A percentile compares a stretch with the other conserved stretches of the same genome.
Conservation (phyloP, 176 grass and related monocot genomes). For the Cymbopogon citratus region DNA sequence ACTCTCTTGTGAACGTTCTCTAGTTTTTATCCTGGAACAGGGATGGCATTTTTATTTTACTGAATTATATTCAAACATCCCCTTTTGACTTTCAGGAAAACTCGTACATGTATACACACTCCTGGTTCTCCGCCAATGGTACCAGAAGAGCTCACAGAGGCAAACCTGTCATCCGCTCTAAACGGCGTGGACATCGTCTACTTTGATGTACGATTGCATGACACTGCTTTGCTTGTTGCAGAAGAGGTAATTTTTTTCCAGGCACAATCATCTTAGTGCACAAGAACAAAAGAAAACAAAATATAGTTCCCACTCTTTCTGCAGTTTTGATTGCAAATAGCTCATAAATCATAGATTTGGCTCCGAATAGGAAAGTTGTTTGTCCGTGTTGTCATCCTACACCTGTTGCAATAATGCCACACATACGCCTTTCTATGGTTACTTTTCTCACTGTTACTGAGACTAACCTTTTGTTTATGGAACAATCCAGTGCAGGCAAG, state of each 20-base stretch:
- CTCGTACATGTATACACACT: constrained; percentile 98
- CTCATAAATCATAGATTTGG: background rate
- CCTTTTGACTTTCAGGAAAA: constrained; percentile 57
- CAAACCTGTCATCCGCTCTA: constrained; percentile 47
- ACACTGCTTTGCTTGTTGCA: constrained; percentile 86
- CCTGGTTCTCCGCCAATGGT: constrained; percentile 68
- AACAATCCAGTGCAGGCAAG: constrained; percentile 90
- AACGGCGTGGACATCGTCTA: constrained; percentile 57
- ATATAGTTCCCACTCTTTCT: background rate
- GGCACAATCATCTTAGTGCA: background rate
- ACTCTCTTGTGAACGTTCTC: background rate
- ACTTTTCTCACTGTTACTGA: background rate
- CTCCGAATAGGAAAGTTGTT: background rate
- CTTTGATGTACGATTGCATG: constrained; percentile 81
- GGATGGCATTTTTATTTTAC: background rate
- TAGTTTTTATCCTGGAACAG: background rate
- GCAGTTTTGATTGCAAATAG: background rate
- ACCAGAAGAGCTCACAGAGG: constrained; percentile 67
- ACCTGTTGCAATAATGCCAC: background rate
- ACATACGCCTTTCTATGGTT: background rate
- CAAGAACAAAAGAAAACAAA: background rate
- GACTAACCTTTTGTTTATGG: constrained; percentile 39
- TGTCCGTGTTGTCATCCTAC: background rate
- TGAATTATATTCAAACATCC: background rate
- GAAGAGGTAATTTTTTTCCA: constrained; percentile 71